Conservation (phyloP, 1,139 yeast species). For the Chernovozyma sophiae-reginae region DNA sequence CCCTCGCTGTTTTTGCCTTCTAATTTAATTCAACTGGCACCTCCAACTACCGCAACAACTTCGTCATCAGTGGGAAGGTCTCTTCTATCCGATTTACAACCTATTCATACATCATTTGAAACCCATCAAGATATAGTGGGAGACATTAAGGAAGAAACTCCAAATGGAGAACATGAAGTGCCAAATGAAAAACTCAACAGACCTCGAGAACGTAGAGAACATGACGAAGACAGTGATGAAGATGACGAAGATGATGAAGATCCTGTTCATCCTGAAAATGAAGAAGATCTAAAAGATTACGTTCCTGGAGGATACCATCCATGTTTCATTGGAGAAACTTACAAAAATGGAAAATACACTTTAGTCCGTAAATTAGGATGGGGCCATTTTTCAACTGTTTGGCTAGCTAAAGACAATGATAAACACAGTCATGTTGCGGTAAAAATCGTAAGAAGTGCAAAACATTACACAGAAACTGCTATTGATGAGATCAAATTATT, state of each 20-base stretch:
- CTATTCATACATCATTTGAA: constrained; percentile 3
- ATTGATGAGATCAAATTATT: constrained; percentile 75
- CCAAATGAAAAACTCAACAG: constrained; percentile 24
- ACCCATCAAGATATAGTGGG: not conserved
- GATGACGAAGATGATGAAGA: constrained; percentile 7
- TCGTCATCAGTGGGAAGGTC: constrained; percentile 15
- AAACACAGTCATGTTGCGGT: constrained; percentile 69
- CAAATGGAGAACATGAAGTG: constrained; percentile 6
- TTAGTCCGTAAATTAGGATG: constrained; percentile 67
- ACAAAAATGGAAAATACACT: constrained; percentile 56
- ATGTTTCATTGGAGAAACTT: constrained; percentile 69
- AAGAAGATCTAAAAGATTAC: constrained; percentile 69
- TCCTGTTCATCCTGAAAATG: constrained; percentile 46
- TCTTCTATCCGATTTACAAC: constrained; percentile 1
- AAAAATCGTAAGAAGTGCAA: constrained; percentile 77
- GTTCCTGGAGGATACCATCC: constrained; percentile 87
- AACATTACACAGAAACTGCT: constrained; percentile 79
- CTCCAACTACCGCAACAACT: constrained; percentile 25
- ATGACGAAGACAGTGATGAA: constrained; percentile 27
- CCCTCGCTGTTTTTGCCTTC: constrained; percentile 18
- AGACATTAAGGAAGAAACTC: not conserved
- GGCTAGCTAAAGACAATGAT: constrained; percentile 52
- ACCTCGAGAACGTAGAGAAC: constrained; percentile 35
- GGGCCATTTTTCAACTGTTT: constrained; percentile 51
- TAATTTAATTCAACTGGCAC: constrained; percentile 20